Evolutionary conservation across 1,139 yeast species (phyloP).

Genomic region (Pichia sp.): DNA sequence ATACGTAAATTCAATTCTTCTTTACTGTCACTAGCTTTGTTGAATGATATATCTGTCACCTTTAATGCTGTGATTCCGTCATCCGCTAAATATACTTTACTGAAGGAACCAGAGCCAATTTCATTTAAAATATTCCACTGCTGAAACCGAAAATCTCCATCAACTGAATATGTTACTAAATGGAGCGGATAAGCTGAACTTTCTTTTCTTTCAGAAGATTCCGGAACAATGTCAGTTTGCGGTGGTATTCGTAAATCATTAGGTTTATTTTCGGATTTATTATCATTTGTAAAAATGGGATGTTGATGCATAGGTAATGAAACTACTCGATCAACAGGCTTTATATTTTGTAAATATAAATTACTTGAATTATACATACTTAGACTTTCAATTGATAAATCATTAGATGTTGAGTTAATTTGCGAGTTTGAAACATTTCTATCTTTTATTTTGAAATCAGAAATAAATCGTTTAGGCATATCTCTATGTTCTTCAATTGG

Average conservation of each 20-base stretch:
- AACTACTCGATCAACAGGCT: constrained; percentile 26
- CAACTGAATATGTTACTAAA: constrained; percentile 3
- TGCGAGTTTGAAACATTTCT: background rate
- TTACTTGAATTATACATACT: background rate
- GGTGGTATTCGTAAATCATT: no score
- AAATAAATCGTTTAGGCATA: constrained; percentile 7
- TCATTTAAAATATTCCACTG: constrained; percentile 33
- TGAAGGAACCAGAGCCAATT: constrained; percentile 54
- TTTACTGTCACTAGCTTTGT: constrained; percentile 17
- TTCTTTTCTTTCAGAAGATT: background rate
- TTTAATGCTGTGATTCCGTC: constrained; percentile 33
- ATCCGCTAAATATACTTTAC: constrained; percentile 37
- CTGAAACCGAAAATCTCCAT: constrained; percentile 11
- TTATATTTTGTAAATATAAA: constrained; percentile 10
- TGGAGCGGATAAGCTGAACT: background rate
- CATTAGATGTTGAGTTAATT: background rate
- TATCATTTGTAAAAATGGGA: background rate
- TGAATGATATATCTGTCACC: constrained; percentile 30
- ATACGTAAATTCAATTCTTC: constrained; percentile 43
- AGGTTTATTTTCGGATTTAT: background rate
- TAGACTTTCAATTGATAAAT: background rate
- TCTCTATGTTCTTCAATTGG: background rate
- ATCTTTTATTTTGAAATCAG: constrained; percentile 12
- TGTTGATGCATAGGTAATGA: constrained; percentile 23
- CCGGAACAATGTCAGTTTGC: constrained; percentile 11